Evolutionary conservation across 2,329 filamentous ascomycete species (phyloP).

Genomic region (Raffaelea arxii): DNA sequence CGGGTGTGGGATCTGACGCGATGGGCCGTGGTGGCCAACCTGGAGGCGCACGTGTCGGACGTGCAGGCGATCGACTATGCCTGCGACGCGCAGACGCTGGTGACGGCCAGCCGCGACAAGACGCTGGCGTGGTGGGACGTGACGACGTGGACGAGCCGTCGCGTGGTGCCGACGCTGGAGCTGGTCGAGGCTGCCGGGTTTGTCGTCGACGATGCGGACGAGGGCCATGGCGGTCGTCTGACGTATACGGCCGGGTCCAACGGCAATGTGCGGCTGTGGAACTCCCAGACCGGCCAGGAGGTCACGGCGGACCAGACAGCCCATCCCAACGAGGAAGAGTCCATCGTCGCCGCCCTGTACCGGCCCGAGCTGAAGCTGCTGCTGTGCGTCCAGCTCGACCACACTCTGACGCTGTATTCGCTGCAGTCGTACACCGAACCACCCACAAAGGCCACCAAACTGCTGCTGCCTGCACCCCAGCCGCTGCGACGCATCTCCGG

Average conservation of each 20-base stretch:
- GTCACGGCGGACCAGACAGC: conserved; percentile 62
- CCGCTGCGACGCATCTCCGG: conserved; percentile 87
- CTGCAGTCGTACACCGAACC: conserved; percentile 9
- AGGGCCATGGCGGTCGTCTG: conserved; percentile 39
- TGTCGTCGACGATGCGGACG: conserved; percentile 35
- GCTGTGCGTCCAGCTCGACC: conserved; percentile 78
- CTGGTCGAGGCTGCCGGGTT: conserved; percentile 79
- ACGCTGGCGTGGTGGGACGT: conserved; percentile 90
- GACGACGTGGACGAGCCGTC: conserved; percentile 70
- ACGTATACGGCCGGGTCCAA: conserved; percentile 81
- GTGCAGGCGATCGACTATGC: conserved; percentile 84
- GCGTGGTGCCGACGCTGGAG: conserved; percentile 76
- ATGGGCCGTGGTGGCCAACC: conserved; percentile 61
- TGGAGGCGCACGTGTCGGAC: conserved; percentile 91
- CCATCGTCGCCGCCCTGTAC: conserved; percentile 64
- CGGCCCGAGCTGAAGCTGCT: conserved; percentile 57
- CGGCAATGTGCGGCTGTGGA: conserved; percentile 77
- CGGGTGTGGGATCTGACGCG: conserved; percentile 87
- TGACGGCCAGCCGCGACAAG: conserved; percentile 86
- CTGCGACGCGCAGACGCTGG: conserved; percentile 58
- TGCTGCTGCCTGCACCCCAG: no score
- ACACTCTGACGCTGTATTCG: conserved; percentile 24
- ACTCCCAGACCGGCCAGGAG: conserved; percentile 65
- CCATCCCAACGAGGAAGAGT: conserved; percentile 46
- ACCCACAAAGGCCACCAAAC: conserved; percentile 43